Evolutionary conservation across 2,329 filamentous ascomycete genomes (phyloP), one percentile per base, ranked within the genome.

Genomic region (Dryadomyces sulphureus): DNA sequence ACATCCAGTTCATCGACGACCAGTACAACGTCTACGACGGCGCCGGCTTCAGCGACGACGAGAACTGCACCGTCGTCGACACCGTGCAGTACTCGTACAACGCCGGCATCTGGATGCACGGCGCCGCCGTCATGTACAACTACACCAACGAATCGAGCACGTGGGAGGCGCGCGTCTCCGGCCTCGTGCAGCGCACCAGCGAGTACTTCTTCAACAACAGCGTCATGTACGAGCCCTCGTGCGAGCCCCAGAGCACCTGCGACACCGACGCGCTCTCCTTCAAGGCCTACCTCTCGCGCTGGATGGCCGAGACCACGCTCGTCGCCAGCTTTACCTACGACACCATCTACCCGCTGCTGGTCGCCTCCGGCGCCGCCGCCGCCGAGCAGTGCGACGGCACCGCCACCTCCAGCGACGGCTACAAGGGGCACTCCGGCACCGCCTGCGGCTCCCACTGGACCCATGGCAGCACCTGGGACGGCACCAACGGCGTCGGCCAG

Each of bases 141-240:
- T 45, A 48, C 34, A 41, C 30, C 44, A 65, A 4, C 30, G 25
- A 2, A 3, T 34, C 59, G 3, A 11, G 12, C 20, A 8, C 65
- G 6, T 83, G 79, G 79, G 69, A 72, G 49, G 63, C 69, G 44
- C 69, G 77, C 2, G 62, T 78, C 2, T 67, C 76, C 46, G 72
- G 70, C 1, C 60, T 81, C 6, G 59, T 82, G 9, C 64, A 69
- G 35, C 71, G 66, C 17, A 66, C 66, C 6, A 61, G 66, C 42
- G 60, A 73, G 16, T 76, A 77, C 52, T 81, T 80, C 60, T 66
- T 59, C 0, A 54, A 68, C 17, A 58, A 65, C 24, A 61, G 71
- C 50, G 66, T 82, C 53, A 79, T 83, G 72, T 66, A 68, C 34
- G 79, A 84, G 55, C 66, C 75, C 3, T 73, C 78, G 12, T 84